Percentiles rank a stretch among this genome's conserved stretches.
Evolutionary conservation across 2,329 filamentous ascomycete genomes (phyloP).

Genomic region (Elsinoe fawcettii): DNA sequence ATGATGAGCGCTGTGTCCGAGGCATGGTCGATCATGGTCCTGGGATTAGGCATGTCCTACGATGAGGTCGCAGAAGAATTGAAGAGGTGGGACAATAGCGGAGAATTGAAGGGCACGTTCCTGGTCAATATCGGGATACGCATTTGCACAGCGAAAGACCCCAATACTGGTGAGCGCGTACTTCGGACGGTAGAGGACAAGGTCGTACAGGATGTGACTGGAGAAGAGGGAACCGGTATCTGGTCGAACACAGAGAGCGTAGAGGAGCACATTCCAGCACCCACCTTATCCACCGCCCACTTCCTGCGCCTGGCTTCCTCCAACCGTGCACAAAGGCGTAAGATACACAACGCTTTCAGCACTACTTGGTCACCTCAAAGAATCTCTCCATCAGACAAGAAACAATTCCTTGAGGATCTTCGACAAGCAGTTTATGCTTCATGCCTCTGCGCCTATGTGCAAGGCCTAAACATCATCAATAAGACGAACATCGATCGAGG

Average conservation of each 20-base stretch:
- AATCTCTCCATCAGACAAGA: constrained; percentile 28
- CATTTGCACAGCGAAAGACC: constrained; percentile 49
- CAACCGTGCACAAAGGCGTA: constrained; percentile 49
- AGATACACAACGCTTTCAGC: constrained; percentile 42
- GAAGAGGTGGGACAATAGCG: constrained; percentile 51
- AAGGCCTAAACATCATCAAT: constrained; percentile 59
- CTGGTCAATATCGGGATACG: constrained; percentile 56
- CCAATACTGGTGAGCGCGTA: constrained; percentile 39
- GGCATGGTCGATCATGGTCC: constrained; percentile 56
- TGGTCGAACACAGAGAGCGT: constrained; percentile 59
- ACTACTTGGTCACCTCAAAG: constrained; percentile 34
- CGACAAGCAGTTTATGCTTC: constrained; percentile 54
- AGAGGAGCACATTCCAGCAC: constrained; percentile 53
- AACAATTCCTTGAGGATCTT: constrained; percentile 49
- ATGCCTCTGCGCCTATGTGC: constrained; percentile 55
- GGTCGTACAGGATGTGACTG: constrained; percentile 61
- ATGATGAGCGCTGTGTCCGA: constrained; percentile 61
- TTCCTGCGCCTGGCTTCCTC: constrained; percentile 57
- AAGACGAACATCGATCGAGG: constrained; percentile 50
- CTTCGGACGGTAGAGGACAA: constrained; percentile 59
- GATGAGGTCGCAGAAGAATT: constrained; percentile 56
- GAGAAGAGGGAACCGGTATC: constrained; percentile 58
- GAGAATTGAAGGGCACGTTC: constrained; percentile 54
- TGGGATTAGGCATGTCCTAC: constrained; percentile 50
- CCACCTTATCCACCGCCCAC: constrained; percentile 57